Base-by-base conservation (phyloP, 208 protist species). In the Wallacemonas rigidus region DNA sequence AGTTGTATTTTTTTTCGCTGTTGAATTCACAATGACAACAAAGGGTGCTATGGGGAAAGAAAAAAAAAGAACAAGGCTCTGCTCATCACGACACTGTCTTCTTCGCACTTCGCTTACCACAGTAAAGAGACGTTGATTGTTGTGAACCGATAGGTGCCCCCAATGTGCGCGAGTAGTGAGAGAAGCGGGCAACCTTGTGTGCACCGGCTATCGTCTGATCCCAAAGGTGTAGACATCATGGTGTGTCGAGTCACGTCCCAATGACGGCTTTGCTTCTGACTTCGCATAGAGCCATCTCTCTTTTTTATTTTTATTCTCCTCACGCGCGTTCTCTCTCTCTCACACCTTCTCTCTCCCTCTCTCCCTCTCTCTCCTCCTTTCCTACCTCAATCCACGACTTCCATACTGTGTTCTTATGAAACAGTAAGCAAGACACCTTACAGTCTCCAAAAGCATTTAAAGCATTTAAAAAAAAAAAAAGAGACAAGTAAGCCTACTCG, bases 1-100 rank as follows among this genome's bases (percentile, higher is more conserved):
- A 26, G 26, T 26, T 26, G 26, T 26, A 26, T 26, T 26, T 26
- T 26, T 26, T 26, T 26, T 26, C 26, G 26, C 26, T 51, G 47
- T 15, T 47, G 65, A 47, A 36, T 60, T 26, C 8, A 58, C 35
- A 39, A 70, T 44, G 9, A 70, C 51, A 70, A 36, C 12, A 55
- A 26, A 26, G 26, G 26, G 26, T 26, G 26, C 26, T 0, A 26
- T 26, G 26, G 26, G 26, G 26, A 26, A 57, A 5, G 2, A 70
- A 5, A 11, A 70, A 55, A 70, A 55, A 70, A 57, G 45, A 11
- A 45, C 51, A 60, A 70, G 2, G 7, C 11, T 51, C 11, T 15
- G 47, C 47, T 15, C 14, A 51, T 8, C 47, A 51, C 11, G 14
- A 51, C 7, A 51, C 11, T 51, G 47, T 51, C 11, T 51, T 8